Evolutionary conservation across 108 stramenopile species (phyloP).

Genomic region (Epithemia pelagica): DNA sequence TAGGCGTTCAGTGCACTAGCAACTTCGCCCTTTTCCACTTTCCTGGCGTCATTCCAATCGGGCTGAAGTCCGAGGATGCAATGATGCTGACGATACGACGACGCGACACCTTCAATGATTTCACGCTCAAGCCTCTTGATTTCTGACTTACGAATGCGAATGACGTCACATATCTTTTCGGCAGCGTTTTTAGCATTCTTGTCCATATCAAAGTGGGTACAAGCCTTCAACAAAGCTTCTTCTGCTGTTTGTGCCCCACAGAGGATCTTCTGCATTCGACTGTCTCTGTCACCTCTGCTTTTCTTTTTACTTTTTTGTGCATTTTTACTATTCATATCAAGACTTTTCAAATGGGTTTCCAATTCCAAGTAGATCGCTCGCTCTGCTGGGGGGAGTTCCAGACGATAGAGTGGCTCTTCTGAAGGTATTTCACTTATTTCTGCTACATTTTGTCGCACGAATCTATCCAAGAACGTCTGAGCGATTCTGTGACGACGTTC

Average conservation of each 20-base stretch:
- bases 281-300: conserved; percentile 23
- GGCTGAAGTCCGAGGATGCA: conserved; percentile 14
- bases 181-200: conserved; percentile 7
- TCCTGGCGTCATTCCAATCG: conserved; percentile 9
- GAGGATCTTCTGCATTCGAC: conserved; percentile 21
- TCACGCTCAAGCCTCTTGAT: conserved; percentile 19
- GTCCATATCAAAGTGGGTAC: conserved; percentile 22
- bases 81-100: conserved; percentile 13
- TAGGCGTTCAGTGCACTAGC: conserved; percentile 10
- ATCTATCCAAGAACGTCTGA: conserved; percentile 27
- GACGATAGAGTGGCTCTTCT: conserved; percentile 14
- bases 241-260: conserved; percentile 20
- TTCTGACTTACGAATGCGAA: conserved; percentile 16
- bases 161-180: conserved; percentile 20
- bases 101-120: conserved; percentile 11
- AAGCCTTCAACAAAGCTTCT: conserved; percentile 38
- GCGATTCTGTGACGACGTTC: conserved; percentile 22
- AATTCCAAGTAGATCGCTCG: conserved; percentile 38
- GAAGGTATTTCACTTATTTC: conserved; percentile 35
- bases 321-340: conserved; percentile 31
- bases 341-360: conserved; percentile 27
- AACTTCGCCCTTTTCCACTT: conserved; percentile 22
- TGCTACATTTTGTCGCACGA: conserved; percentile 32
- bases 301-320: conserved; percentile 22
- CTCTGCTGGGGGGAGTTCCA: conserved; percentile 27